These are phyloP conservation scores for Candida ovalis DNA, from an alignment of 805 yeast species.

Conservation along the genomic window DNA sequence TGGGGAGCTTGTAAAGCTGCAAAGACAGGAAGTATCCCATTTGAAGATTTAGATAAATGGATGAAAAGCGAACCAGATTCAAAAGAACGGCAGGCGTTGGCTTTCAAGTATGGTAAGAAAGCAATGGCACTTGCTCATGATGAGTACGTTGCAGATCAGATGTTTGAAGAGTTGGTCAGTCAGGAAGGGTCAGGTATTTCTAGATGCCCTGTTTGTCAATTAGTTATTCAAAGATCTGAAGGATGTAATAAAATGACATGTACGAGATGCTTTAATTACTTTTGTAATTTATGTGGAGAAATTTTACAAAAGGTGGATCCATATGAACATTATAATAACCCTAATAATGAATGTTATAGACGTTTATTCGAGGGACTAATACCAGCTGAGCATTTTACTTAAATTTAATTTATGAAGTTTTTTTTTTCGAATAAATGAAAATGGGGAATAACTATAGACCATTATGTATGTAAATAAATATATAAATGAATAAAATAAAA, in stretches of 20 bases:
- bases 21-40: conserved; percentile 33
- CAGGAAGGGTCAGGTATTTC: conserved; percentile 40
- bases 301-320: conserved; percentile 38
- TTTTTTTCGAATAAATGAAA: no score
- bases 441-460: neutral
- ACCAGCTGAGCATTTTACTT: conserved; percentile 18
- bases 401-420: no score
- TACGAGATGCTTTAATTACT: conserved; percentile 40
- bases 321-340: conserved; percentile 48
- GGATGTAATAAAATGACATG: conserved; percentile 68
- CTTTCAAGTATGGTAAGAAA: conserved; percentile 42
- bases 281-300: conserved; percentile 55
- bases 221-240: conserved; percentile 49
- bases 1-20: conserved; percentile 40
- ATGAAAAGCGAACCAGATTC: conserved; percentile 33
- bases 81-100: conserved; percentile 26
- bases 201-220: conserved; percentile 50
- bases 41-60: conserved; percentile 35
- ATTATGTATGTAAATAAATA: no score
- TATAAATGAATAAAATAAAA: neutral
- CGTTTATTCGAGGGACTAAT: conserved; percentile 51
- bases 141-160: conserved; percentile 43
- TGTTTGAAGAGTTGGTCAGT: conserved; percentile 41
- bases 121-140: conserved; percentile 39
- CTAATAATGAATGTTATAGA: conserved; percentile 41